Base-by-base conservation (phyloP, 208 protist species). In the Histomonas meleagridis region DNA sequence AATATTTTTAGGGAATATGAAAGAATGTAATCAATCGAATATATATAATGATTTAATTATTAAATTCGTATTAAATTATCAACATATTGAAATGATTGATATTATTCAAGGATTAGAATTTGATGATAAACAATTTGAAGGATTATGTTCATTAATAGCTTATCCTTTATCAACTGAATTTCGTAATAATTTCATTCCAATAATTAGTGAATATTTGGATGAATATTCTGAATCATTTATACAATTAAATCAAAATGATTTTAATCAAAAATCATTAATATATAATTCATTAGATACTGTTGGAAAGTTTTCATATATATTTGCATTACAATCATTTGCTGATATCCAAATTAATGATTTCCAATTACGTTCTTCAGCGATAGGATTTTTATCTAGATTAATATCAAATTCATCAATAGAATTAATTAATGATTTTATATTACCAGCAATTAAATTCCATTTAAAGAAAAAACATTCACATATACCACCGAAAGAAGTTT, bases 261-360 rank as follows among this genome's bases (percentile, higher is more conserved):
- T 86, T 16, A 26, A 16, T 55, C 46, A 51, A 18, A 86, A 86
- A 86, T 26, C 76, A 32, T 7, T 86, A 21, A 46, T 46, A 26
- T 86, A 86, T 38, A 23, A 46, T 32, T 43, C 43, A n/a, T 48
- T 86, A 1, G 40, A 86, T 2, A 12, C 46, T 55, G 76, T 43
- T 26, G 76, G 76, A 18, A 26, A 86, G 7, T 86, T 86, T 35
- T 51, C 43, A 18, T 86, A 38, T 28, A 46, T 86, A 21, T 86
- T 86, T 55, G 76, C 76, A 18, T n/a, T 86, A 26, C 76, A 86
- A 55, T 43, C 76, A 38, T 86, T 86, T 35, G 40, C 76, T 86
- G 76, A 86, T 57, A 32, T 86, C 16, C 76, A 86, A 28, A 43
- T 86, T 3, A 38, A 51, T 55, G 76, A 86, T 12, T 86, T 86